Conservation (phyloP, 257 asterid genomes). For the Fraxinus quadrangulata region DNA sequence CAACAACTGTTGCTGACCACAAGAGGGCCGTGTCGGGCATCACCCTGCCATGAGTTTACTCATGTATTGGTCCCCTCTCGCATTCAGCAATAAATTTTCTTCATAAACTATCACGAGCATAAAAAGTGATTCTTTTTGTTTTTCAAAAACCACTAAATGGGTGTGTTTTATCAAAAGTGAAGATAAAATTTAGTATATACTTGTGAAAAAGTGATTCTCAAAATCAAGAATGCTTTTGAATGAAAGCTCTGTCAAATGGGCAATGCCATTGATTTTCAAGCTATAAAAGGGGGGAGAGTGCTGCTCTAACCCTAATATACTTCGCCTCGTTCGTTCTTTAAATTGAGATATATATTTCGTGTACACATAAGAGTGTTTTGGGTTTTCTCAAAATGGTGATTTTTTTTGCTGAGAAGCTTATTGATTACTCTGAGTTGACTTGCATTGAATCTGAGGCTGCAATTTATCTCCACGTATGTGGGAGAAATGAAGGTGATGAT, state of each 20-base stretch:
- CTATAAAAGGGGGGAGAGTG: conserved; percentile 12
- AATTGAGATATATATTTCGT: neutral
- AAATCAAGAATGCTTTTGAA: neutral
- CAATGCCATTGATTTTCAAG: neutral
- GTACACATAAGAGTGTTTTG: neutral
- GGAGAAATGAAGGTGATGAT: conserved; percentile 14
- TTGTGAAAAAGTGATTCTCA: neutral
- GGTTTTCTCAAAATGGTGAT: conserved; percentile 1
- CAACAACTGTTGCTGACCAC: conserved; percentile 11
- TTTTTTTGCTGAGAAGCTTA: neutral
- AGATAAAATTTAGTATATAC: too few species aligned
- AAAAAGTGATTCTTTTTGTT: neutral
- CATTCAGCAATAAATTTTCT: neutral
- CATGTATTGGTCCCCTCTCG: neutral
- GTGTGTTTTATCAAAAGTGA: too few species aligned
- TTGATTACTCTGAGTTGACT: neutral
- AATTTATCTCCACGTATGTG: neutral
- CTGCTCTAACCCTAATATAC: conserved; percentile 9
- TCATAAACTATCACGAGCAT: neutral
- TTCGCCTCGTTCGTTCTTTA: neutral
- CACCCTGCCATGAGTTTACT: conserved; percentile 17
- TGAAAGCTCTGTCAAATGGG: neutral
- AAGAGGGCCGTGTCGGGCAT: conserved; percentile 4
- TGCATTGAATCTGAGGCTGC: neutral
- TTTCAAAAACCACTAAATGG: too few species aligned